Evolutionary conservation across 805 yeast genomes (phyloP), one percentile per base, ranked within the genome.

Genomic region (Ogataea nakhonphanomensis): DNA sequence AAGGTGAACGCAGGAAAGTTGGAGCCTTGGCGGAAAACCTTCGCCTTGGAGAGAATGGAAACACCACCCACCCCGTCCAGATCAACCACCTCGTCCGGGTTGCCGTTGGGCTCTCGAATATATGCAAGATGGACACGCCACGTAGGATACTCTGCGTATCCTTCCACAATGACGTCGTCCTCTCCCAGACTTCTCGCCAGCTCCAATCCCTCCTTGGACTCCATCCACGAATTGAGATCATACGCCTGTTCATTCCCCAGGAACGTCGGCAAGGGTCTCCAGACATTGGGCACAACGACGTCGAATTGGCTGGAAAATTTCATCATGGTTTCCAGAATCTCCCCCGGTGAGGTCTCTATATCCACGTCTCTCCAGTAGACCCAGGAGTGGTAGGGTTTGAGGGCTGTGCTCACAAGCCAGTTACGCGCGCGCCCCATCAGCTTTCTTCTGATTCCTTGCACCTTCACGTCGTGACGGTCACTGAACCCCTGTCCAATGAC

Each of bases 141-240:
- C 0, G 95, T 85, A 3, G 91, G 88, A 56, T 82, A 85, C 56
- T 85, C 91, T 0, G 87, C 88, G 58, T 85, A 85, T 1, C 95
- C 95, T 61, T 85, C 95, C 7, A 85, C 95, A 46, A 85, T 85
- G 31, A 85, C 93, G 55, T 84, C 95, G 57, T 85, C 93, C 59
- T 85, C 91, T 41, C 74, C 77, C 39, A 84, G 65, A 0, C 72
- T 70, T 29, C 65, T 59, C 0, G 95, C 93, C 51, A 84, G 63
- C 36, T 78, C 78, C 11, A 82, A 44, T 1, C 87, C 96, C 8
- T 83, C 79, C 5, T 79, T 83, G 3, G 90, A 79, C 66, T 93
- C 99, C 42, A 87, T 76, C 99, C 99, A 93, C 10, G 97, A 86
- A 65, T 93, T 93, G 58, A 93, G 75, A 64, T 93, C 99, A 61